Percentiles rank a stretch among this genome's conserved stretches.
Conservation (phyloP, 192 early-diverging fungal genomes). For the Podila epicladia region DNA sequence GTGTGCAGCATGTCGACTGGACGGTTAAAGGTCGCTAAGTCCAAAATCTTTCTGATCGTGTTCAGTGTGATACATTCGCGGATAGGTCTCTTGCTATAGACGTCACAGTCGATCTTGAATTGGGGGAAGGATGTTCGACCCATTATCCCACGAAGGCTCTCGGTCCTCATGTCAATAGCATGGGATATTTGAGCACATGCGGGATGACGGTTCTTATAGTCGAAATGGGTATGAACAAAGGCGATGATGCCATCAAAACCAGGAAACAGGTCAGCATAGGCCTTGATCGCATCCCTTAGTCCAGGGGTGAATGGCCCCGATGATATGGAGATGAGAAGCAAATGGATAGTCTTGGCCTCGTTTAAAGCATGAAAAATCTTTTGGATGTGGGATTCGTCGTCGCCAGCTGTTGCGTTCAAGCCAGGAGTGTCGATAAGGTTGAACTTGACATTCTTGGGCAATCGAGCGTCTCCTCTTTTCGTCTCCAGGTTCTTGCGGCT, state of each 20-base stretch:
- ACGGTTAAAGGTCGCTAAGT: not conserved
- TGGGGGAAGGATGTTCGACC: not conserved
- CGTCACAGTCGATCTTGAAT: conserved; percentile 15
- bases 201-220: no score
- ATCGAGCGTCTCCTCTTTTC: not conserved
- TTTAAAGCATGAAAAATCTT: no score
- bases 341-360: no score
- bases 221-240: no score
- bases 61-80: conserved; percentile 16
- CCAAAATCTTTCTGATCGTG: conserved; percentile 6
- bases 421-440: conserved; percentile 10
- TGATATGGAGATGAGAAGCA: no score
- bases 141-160: not conserved
- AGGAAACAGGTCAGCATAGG: no score
- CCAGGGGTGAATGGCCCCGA: no score
- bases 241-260: no score
- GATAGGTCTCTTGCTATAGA: conserved; percentile 1
- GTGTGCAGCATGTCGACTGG: not conserved
- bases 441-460: not conserved
- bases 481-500: not conserved
- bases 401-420: not conserved
- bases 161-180: not conserved
- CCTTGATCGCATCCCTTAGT: no score
- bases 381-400: no score
- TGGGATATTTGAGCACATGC: no score